Evolutionary conservation across 2,329 filamentous ascomycete genomes (phyloP).

Genomic region (Sporothrix pallida): DNA sequence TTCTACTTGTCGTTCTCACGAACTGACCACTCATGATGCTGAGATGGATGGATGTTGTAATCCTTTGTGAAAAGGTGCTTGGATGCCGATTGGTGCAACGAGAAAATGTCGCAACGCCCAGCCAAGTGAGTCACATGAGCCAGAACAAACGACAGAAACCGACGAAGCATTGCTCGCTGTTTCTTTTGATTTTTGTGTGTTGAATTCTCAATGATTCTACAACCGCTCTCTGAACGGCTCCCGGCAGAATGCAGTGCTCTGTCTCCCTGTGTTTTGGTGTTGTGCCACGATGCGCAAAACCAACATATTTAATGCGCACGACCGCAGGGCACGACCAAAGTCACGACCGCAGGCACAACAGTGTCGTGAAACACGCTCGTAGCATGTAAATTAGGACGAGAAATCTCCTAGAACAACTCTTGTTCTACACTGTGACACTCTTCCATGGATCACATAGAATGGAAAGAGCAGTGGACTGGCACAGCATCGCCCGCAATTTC

Average conservation of each 20-base stretch:
- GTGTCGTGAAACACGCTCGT: conserved; percentile 3
- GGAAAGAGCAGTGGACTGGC: too few relatives aligned
- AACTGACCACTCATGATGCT: not conserved
- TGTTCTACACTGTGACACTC: too few relatives aligned
- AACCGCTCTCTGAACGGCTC: not conserved
- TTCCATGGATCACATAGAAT: not conserved
- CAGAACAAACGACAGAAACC: not conserved
- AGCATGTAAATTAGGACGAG: conserved; percentile 10
- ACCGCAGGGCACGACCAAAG: not conserved
- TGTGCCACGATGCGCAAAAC: not conserved
- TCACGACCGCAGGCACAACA: not conserved
- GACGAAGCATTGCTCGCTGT: not conserved
- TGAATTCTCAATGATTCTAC: not conserved
- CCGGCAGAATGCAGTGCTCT: not conserved
- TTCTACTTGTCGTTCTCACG: not conserved
- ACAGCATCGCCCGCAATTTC: not conserved
- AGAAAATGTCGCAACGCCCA: conserved; percentile 1
- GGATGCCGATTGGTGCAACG: not conserved
- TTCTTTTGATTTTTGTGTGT: not conserved
- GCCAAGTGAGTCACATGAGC: not conserved
- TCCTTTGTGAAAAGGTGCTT: not conserved
- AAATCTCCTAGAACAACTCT: not conserved
- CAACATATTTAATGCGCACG: not conserved
- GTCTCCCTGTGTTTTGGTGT: too few relatives aligned
- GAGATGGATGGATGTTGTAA: not conserved